Evolutionary conservation across 257 asterid genomes (phyloP).

Genomic region (Gentiana straminea): DNA sequence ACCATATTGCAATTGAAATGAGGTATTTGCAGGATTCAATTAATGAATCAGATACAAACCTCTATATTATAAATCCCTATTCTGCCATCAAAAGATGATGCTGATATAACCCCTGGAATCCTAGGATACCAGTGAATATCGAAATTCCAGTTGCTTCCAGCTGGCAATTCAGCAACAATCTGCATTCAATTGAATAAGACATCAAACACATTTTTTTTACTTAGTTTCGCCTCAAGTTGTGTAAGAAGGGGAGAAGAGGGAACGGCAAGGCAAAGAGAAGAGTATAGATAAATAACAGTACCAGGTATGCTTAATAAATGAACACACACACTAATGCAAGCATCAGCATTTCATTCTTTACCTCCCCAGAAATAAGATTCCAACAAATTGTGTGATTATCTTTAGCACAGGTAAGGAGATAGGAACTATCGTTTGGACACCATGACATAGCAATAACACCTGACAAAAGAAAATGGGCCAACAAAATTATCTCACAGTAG

Average conservation of each 20-base stretch:
- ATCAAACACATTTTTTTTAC: conserved; percentile 1
- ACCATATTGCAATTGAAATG: no score
- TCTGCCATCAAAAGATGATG: conserved; percentile 97
- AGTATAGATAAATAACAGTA: background rate
- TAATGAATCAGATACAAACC: conserved; percentile 30
- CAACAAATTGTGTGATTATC: conserved; percentile 99
- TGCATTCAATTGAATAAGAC: conserved; percentile 19
- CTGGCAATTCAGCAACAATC: conserved; percentile 94
- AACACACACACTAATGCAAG: background rate
- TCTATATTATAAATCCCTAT: conserved; percentile 88
- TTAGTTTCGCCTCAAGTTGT: background rate
- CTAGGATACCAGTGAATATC: conserved; percentile 92
- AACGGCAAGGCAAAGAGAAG: background rate
- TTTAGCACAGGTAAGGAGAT: conserved; percentile 90
- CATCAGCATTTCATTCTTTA: conserved; percentile 16
- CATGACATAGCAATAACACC: conserved; percentile 99
- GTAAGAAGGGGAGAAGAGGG: conserved; percentile 2
- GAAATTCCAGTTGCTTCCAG: conserved; percentile 96
- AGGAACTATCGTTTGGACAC: conserved; percentile 94
- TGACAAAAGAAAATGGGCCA: conserved; percentile 17
- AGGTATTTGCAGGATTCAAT: no score
- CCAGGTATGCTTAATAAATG: background rate
- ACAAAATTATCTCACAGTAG: no score
- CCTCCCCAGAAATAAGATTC: conserved; percentile 88
- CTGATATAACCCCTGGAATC: conserved; percentile 92